Evolutionary conservation across 1,284 basidiomycete species (phyloP), one percentile per base, ranked within the genome.

Genomic region (Fomitopsis palustris): DNA sequence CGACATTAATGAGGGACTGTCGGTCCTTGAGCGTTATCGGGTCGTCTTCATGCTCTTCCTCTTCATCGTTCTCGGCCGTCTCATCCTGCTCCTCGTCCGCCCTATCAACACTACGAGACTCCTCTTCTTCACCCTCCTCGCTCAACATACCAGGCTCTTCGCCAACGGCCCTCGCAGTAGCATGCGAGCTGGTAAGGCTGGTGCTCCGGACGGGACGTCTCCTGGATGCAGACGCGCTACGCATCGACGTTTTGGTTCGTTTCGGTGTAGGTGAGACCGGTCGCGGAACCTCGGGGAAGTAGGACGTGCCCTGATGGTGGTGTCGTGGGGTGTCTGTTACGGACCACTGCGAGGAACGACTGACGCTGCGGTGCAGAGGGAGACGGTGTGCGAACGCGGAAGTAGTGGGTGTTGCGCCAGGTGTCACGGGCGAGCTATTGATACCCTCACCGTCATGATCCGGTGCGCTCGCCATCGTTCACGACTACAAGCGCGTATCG

Each of bases 1-100:
- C 95, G 71, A 98, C 95, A 76, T 99, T 99, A 74, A 99, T 97
- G 66, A 96, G 90, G 49, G 97, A 98, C 74, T 99, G 97, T 31
- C 97, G 87, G 68, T 98, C 96, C 75, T 92, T 95, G 65, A 99
- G 78, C 0, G 96, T 99, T 67, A 98, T 95, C 39, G 92, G 93
- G 67, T 98, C 95, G 37, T 86, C 87, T n/a, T 87, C 87, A 42
- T 78, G 76, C 27, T 72, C 74, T 53, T 73, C 77, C 55, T 76
- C 75, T 17, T 73, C 75, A 31, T 65, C 64, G 23, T 64, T 66
- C n/a, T 66, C 64, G 19, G 53, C 65, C 55, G 17, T 27, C 4
- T 29, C 42, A 42, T 54, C 51, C 14, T 17, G 33, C 16, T 4
- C 43, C 27, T 23, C 43, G 33, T 58, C 56, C 16, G 10, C 43